Evolutionary conservation across 2,329 filamentous ascomycete genomes (phyloP).

Genomic region (Thielaviopsis musarum): DNA sequence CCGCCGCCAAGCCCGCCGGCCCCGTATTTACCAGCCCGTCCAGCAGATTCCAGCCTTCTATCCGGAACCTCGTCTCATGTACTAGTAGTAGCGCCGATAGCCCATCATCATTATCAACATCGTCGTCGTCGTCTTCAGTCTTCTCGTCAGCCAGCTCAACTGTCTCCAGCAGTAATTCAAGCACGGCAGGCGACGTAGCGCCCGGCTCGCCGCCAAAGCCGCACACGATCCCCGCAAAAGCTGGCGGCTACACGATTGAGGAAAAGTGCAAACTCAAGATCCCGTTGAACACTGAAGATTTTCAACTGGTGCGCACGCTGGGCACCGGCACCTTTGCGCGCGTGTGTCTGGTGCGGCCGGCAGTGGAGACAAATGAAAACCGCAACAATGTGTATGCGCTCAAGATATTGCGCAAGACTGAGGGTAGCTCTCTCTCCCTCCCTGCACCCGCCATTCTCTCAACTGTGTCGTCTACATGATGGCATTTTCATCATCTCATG

Average conservation of each 20-base stretch:
- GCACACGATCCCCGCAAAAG: neutral
- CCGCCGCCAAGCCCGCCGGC: neutral
- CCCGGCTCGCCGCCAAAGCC: neutral
- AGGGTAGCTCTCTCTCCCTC: slow-evolving; percentile 18
- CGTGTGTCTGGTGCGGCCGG: slow-evolving; percentile 59
- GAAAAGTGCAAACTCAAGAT: slow-evolving; percentile 10
- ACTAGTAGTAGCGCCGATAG: neutral
- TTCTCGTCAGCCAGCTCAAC: neutral
- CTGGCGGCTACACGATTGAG: slow-evolving; percentile 4
- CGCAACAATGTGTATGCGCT: slow-evolving; percentile 57
- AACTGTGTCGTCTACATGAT: no score
- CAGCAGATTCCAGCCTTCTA: neutral
- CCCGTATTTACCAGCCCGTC: neutral
- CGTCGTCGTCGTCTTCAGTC: neutral
- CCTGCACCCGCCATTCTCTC: slow-evolving; percentile 5
- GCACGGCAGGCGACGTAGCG: neutral
- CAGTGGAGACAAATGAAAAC: slow-evolving; percentile 34
- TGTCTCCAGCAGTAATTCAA: neutral
- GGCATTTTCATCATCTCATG: neutral
- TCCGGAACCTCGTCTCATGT: neutral
- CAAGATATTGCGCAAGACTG: slow-evolving; percentile 59
- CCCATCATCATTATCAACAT: neutral
- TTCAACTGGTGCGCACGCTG: slow-evolving; percentile 56
- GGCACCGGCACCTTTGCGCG: slow-evolving; percentile 71
- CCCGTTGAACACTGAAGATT: slow-evolving; percentile 35